Evolutionary conservation across 179 eudicot species (phyloP).

Genomic region (Patellifolia procumbens): DNA sequence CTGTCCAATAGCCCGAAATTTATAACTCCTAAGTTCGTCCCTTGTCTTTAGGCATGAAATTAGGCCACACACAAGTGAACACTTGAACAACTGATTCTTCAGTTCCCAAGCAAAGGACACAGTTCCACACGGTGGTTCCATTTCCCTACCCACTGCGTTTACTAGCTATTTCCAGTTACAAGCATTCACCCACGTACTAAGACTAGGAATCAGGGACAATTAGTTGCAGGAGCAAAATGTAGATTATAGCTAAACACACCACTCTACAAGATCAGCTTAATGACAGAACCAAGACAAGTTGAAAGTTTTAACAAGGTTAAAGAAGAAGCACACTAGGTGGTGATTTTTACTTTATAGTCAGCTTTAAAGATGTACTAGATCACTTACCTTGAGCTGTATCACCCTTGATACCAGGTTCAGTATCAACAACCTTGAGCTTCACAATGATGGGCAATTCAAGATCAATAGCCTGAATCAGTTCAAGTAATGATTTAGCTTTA

Average conservation of each 20-base stretch:
- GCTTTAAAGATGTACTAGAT: constrained; percentile 4
- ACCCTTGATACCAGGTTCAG: constrained; percentile 84
- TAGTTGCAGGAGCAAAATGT: neutral
- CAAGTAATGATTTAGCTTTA: constrained; percentile 15
- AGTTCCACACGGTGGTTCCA: too few species aligned
- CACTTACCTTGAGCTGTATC: constrained; percentile 84
- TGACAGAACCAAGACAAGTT: neutral
- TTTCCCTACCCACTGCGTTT: too few species aligned
- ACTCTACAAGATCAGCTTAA: neutral
- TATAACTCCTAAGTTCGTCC: too few species aligned
- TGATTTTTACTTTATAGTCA: neutral
- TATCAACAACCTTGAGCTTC: constrained; percentile 70
- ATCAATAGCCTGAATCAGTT: constrained; percentile 68
- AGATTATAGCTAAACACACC: neutral
- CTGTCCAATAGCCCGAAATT: too few species aligned
- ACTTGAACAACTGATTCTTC: too few species aligned
- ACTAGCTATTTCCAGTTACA: too few species aligned
- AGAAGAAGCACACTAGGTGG: neutral
- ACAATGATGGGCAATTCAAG: constrained; percentile 86
- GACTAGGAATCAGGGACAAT: neutral
- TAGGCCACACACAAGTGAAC: too few species aligned
- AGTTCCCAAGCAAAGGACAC: too few species aligned
- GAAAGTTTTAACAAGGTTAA: neutral
- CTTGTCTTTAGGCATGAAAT: too few species aligned
- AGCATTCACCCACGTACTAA: too few species aligned